Conservation (phyloP, 352 stramenopile species). For the Phytophthora megakarya region DNA sequence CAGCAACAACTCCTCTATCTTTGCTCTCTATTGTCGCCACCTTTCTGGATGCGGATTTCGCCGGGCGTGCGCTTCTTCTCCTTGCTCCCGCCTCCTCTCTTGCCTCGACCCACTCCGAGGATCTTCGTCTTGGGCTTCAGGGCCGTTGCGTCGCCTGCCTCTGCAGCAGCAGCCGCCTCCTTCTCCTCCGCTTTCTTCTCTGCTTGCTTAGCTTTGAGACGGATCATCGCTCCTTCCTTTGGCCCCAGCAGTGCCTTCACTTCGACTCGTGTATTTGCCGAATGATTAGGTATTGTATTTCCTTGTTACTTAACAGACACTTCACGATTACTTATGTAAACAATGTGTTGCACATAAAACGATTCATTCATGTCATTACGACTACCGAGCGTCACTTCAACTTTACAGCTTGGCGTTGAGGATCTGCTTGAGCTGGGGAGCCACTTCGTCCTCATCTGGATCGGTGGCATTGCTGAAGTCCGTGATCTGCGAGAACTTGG, state of each 20-base stretch:
- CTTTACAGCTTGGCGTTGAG: conserved; percentile 71
- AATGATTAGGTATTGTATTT: conserved; percentile 18
- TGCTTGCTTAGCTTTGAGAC: conserved; percentile 84
- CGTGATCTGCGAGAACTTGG: conserved; percentile 76
- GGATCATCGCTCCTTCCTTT: conserved; percentile 55
- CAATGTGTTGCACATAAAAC: conserved; percentile 16
- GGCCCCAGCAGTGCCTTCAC: background rate
- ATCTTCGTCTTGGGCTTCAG: conserved; percentile 85
- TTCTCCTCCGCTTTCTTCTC: conserved; percentile 87
- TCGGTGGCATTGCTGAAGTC: conserved; percentile 78
- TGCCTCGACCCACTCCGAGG: conserved; percentile 80
- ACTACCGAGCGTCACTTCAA: conserved; percentile 16
- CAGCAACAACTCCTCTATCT: background rate
- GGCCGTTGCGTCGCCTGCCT: conserved; percentile 21
- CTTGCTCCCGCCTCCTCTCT: conserved; percentile 66
- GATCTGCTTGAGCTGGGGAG: conserved; percentile 84
- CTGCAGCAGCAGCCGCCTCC: conserved; percentile 36
- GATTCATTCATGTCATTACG: conserved; percentile 34
- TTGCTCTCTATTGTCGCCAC: conserved; percentile 44
- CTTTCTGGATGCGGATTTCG: conserved; percentile 99
- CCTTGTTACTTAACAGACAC: conserved; percentile 5
- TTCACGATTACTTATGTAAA: background rate
- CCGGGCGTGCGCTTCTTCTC: conserved; percentile 95
- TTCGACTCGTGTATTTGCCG: conserved; percentile 18
- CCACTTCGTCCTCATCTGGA: conserved; percentile 76